Base-by-base conservation (phyloP, 176 grass and related monocot species). In the Paspalum notatum region DNA sequence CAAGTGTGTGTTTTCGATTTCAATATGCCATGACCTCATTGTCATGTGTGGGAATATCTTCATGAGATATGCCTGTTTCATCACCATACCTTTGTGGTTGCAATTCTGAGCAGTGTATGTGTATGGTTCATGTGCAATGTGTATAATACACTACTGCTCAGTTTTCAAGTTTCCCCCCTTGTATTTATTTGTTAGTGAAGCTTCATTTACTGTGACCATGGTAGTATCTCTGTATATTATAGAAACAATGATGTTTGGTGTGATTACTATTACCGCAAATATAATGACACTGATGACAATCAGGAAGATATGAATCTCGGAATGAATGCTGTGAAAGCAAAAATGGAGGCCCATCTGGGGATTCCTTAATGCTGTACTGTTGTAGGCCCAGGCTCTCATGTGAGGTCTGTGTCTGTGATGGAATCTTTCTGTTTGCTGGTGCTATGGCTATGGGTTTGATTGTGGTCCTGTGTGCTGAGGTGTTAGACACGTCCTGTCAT, bases 381-480 rank as follows among this genome's bases (percentile, higher is more conserved):
- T 86, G 70, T 58, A 77, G 66, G 55, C 67, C 71, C 85, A 77
- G 79, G 71, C 74, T 59, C 62, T 70, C 56, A 82, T 77, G 85
- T 27, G 79, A 76, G 64, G 76, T 64, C 20, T 81, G n/a, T 43
- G 26, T 16, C 7, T n/a, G 40, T 12, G 24, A 5, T 71, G 9
- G 54, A 77, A 42, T 71, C 37, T 80, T 80, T 87, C 47, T 78
- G 48, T 71, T 87, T 69, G 43, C 11, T 20, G 37, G 56, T 44
- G 72, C 32, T 80, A 44, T 24, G 44, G 80, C 37, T 39, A 5
- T 44, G 58, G 55, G 50, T 62, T 61, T 56, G 73, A 20, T 20
- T 78, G 79, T 87, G 80, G 80, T 78, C 80, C 85, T 65, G 59
- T 65, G 59, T 47, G 59, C 67, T 80, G 76, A 74, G 62, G 70